Evolutionary conservation across 2,329 filamentous ascomycete genomes (phyloP).

Genomic region (Fonsecaea monophora): DNA sequence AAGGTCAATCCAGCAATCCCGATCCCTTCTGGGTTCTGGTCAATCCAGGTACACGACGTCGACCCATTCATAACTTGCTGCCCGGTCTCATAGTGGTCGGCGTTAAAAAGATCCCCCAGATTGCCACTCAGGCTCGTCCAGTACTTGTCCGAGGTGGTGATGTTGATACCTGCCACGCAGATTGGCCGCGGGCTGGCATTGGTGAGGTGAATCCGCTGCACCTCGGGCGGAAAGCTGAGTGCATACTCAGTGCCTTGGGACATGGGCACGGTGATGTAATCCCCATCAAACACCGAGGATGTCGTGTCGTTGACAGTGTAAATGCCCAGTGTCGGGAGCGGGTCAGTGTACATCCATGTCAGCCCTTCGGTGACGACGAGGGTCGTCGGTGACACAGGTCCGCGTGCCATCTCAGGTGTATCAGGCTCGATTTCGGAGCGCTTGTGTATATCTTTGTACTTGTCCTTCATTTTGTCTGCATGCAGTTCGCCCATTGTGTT

Average conservation of each 20-base stretch:
- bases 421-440: neutral
- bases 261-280: slow-evolving; percentile 7
- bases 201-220: slow-evolving; percentile 10
- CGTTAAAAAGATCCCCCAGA: slow-evolving; percentile 1
- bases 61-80: slow-evolving; percentile 1
- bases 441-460: neutral
- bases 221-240: neutral
- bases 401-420: neutral
- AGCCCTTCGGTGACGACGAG: slow-evolving; percentile 2
- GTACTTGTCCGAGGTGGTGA: neutral
- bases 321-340: neutral
- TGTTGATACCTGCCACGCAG: slow-evolving; percentile 5
- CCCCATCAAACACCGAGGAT: neutral
- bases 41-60: slow-evolving; percentile 10
- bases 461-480: neutral
- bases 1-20: neutral
- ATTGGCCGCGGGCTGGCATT: slow-evolving; percentile 5
- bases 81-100: slow-evolving; percentile 6
- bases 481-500: neutral
- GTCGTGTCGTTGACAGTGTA: neutral
- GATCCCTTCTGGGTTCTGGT: neutral
- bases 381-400: neutral
- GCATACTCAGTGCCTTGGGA: neutral
- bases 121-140: slow-evolving; percentile 8
- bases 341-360: neutral